phyloP scores from a whole-genome alignment of 371 early-diverging fungal species.

The Rhizopus delemar region DNA sequence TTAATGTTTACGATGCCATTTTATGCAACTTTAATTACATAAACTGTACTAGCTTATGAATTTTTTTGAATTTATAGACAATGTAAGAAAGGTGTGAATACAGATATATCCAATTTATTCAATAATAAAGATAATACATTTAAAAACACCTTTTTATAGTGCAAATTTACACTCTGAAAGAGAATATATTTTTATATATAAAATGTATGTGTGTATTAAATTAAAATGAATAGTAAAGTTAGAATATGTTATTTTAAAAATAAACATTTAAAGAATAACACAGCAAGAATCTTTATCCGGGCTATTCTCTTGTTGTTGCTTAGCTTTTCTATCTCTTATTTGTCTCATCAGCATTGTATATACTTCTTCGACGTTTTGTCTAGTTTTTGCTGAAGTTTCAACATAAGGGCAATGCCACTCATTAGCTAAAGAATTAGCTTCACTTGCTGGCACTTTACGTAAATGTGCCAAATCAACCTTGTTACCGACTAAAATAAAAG shows the following conservation, averaged over 20 bases:
- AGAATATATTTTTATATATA: too few species aligned
- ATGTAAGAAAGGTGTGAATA: too few species aligned
- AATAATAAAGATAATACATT: too few species aligned
- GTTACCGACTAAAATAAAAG: slow-evolving; percentile 87
- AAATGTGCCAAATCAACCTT: slow-evolving; percentile 79
- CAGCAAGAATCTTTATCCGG: slow-evolving; percentile 55
- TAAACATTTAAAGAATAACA: slow-evolving; percentile 40
- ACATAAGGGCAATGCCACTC: slow-evolving; percentile 83
- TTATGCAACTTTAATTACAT: too few species aligned
- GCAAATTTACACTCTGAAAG: too few species aligned
- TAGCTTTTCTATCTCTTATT: slow-evolving; percentile 73
- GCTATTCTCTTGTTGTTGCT: slow-evolving; percentile 47
- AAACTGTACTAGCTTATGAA: too few species aligned
- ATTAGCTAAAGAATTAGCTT: slow-evolving; percentile 69
- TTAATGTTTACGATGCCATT: too few species aligned
- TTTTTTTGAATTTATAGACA: too few species aligned
- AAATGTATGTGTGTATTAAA: neutral
- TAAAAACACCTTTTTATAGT: too few species aligned
- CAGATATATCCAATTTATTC: too few species aligned
- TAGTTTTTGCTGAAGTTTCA: slow-evolving; percentile 89
- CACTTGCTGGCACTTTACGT: slow-evolving; percentile 71
- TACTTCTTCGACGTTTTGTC: slow-evolving; percentile 82
- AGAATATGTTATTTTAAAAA: slow-evolving; percentile 5
- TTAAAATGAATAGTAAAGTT: neutral
- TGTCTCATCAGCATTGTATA: slow-evolving; percentile 76